Conservation (phyloP, 768 basidiomycete genomes). For the Boletellus emodensis region DNA sequence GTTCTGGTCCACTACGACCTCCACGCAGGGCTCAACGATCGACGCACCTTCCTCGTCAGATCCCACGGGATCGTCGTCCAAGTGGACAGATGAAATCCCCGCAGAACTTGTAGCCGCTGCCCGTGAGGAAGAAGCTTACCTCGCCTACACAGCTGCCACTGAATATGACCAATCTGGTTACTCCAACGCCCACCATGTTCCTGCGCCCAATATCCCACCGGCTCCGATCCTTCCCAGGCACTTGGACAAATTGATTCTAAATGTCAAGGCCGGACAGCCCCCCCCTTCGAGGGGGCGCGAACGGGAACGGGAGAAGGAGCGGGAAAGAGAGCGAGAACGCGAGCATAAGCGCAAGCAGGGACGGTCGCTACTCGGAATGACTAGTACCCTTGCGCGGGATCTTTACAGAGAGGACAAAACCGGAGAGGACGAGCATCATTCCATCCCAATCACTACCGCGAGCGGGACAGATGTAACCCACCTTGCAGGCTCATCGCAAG, state of each 20-base stretch:
- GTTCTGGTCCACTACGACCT: slow-evolving; percentile 42
- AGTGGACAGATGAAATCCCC: slow-evolving; percentile 82
- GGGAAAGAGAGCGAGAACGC: slow-evolving; percentile 33
- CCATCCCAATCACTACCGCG: slow-evolving; percentile 36
- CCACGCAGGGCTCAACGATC: slow-evolving; percentile 29
- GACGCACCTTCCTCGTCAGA: slow-evolving; percentile 25
- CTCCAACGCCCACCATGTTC: slow-evolving; percentile 39
- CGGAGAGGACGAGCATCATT: slow-evolving; percentile 19
- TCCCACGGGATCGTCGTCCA: slow-evolving; percentile 29
- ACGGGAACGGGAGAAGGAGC: slow-evolving; percentile 34
- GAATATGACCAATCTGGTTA: slow-evolving; percentile 33
- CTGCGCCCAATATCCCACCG: slow-evolving; percentile 78
- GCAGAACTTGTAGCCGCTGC: slow-evolving; percentile 75
- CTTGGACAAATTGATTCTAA: slow-evolving; percentile 91
- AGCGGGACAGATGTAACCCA: slow-evolving; percentile 38
- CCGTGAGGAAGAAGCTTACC: slow-evolving; percentile 76
- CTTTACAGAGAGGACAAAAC: slow-evolving; percentile 21
- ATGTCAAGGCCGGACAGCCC: slow-evolving; percentile 39
- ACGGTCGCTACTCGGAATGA: slow-evolving; percentile 34
- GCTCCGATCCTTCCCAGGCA: slow-evolving; percentile 88
- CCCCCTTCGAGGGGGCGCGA: slow-evolving; percentile 32
- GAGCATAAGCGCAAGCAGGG: slow-evolving; percentile 30
- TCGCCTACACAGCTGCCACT: slow-evolving; percentile 36
- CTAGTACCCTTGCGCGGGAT: slow-evolving; percentile 31
- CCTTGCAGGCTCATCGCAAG: slow-evolving; percentile 19